Base-by-base conservation (phyloP, 2,329 filamentous ascomycete species). In the Alternaria metachromatica region DNA sequence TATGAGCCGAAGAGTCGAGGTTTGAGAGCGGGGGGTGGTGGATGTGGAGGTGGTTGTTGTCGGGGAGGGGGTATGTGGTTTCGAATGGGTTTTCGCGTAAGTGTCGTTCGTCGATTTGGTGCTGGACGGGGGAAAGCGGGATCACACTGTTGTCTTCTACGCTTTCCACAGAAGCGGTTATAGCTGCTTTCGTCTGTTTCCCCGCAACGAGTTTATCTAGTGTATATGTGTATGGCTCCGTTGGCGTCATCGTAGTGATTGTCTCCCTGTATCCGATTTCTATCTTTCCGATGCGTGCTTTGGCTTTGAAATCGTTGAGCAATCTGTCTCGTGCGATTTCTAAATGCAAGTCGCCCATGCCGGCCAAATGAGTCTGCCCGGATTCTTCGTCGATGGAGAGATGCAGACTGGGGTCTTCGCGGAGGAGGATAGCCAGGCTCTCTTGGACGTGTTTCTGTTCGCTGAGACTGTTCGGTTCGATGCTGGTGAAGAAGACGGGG, bases 191-290 rank as follows among this genome's bases (percentile, higher is more conserved):
- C 9, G 92, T 92, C 46, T 87, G 83, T 74, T 93, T 95, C 48
- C 93, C 92, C 7, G 92, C 92, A 20, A 97, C 88, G 5, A 91
- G 88, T 46, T 90, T 90, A 72, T 97, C 93, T 74, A 94, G 94
- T 5, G 89, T 82, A 56, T 87, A 86, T 23, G 86, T 87, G 41
- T 89, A 85, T 0, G 87, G 81, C 0, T 78, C 76, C 1, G 89
- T 90, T 0, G 85, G 73, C 23, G 44, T 37, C 4, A 30, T 37
- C 3, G 83, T 82, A 0, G 89, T 87, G 10, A 96, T 83, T 51
- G 90, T 91, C 81, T 99, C 96, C 58, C 96, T 91, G 81, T 98
- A 99, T 70, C 96, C 94, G 64, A 99, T 97, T 72, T 97, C 92
- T 66, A 99, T 97, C 57, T 89, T 90, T 12, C 95, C 94, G 84